A percentile compares a stretch with the other conserved stretches of the same genome.
These are phyloP conservation scores for Ophiostoma ulmi DNA, from an alignment of 2,329 filamentous ascomycete species.

Conservation along the genomic window DNA sequence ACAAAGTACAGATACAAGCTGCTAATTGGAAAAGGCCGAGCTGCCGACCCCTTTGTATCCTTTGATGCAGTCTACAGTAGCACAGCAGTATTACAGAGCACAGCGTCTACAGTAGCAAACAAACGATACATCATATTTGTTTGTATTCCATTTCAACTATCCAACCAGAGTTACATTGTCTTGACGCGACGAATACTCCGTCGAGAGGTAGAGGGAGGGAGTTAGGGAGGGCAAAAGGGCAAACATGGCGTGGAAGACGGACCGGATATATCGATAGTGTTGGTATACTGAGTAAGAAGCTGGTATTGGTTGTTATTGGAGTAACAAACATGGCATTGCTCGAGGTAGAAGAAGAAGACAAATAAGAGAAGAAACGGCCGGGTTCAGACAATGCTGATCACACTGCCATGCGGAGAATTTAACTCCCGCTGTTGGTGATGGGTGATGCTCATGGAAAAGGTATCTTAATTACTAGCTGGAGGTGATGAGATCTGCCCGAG, in stretches of 20 bases:
- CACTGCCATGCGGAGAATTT: neutral
- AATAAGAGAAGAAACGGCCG: neutral
- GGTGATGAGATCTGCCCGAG: neutral
- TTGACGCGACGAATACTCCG: neutral
- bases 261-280: too few relatives aligned
- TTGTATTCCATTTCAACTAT: too few relatives aligned
- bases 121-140: too few relatives aligned
- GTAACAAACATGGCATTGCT: neutral
- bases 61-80: neutral
- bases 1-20: neutral
- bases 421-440: neutral
- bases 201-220: neutral
- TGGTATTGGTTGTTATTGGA: neutral
- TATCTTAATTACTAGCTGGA: neutral
- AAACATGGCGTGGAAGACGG: neutral
- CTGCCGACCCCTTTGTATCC: neutral
- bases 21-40: neutral
- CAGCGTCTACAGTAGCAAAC: neutral
- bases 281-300: neutral
- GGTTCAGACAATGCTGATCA: neutral
- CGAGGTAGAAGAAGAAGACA: neutral
- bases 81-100: neutral
- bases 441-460: neutral
- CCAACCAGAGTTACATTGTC: neutral
- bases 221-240: neutral